Percentiles rank a stretch among this genome's conserved stretches.
Evolutionary conservation across 2,329 filamentous ascomycete genomes (phyloP).

Genomic region (Escovopsis sp.): DNA sequence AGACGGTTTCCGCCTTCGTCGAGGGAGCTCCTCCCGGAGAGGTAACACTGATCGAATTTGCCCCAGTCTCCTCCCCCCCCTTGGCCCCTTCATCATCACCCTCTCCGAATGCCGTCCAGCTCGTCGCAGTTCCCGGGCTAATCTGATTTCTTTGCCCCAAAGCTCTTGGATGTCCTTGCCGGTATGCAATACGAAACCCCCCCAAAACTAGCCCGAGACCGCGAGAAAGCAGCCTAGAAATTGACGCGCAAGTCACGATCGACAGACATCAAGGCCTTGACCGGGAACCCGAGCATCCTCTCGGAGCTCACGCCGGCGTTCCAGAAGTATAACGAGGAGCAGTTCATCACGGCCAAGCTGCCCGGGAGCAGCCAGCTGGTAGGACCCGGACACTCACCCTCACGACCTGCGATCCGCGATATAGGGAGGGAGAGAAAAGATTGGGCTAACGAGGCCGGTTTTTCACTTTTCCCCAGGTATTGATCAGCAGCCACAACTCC

Average conservation of each 20-base stretch:
- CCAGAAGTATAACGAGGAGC: conserved; percentile 90
- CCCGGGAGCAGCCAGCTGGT: conserved; percentile 61
- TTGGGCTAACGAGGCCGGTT: neutral
- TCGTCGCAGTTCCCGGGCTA: conserved; percentile 12
- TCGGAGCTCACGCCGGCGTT: conserved; percentile 69
- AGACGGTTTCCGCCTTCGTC: conserved; percentile 64
- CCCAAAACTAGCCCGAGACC: neutral
- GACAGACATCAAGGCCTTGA: conserved; percentile 79
- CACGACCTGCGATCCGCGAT: conserved; percentile 5
- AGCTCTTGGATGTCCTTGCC: conserved; percentile 81
- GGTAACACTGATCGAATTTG: conserved; percentile 32
- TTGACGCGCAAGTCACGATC: conserved; percentile 9
- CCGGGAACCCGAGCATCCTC: conserved; percentile 53
- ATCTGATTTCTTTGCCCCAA: conserved; percentile 7
- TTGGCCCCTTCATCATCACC: no score
- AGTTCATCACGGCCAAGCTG: conserved; percentile 78
- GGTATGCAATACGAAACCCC: conserved; percentile 35
- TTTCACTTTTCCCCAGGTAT: conserved; percentile 34
- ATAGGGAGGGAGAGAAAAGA: neutral
- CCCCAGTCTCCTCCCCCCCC: neutral
- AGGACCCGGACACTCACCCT: neutral
- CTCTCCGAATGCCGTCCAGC: conserved; percentile 5
- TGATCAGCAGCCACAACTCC: conserved; percentile 77
- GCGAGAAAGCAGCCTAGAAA: neutral
- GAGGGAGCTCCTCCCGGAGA: conserved; percentile 92